Conservation (phyloP, 192 early-diverging fungal species). For the Dissophora globulifera region DNA sequence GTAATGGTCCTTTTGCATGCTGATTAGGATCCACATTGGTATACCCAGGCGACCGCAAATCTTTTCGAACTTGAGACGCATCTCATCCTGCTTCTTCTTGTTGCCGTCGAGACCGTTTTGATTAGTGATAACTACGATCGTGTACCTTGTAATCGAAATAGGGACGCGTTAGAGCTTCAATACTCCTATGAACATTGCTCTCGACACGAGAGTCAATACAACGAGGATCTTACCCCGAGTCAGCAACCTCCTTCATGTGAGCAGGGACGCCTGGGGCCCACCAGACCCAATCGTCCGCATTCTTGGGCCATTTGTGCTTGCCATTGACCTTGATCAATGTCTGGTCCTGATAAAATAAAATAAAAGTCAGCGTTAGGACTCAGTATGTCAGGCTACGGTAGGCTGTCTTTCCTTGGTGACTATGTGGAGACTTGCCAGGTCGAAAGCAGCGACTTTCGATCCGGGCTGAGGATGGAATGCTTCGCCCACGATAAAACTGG, state of each 20-base stretch:
- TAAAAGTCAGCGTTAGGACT: not conserved
- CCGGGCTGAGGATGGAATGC: slow-evolving; percentile 27
- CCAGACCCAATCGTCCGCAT: slow-evolving; percentile 85
- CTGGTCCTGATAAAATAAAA: slow-evolving; percentile 60
- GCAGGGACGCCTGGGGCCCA: slow-evolving; percentile 67
- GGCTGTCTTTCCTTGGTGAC: not conserved
- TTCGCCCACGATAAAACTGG: slow-evolving; percentile 45
- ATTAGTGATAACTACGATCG: slow-evolving; percentile 82
- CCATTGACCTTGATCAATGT: slow-evolving; percentile 81
- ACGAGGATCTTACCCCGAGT: slow-evolving; percentile 64
- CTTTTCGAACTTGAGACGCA: slow-evolving; percentile 58
- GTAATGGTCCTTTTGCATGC: slow-evolving; percentile 72
- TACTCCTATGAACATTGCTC: too few species aligned
- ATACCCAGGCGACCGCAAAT: slow-evolving; percentile 56
- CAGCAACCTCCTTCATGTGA: slow-evolving; percentile 66
- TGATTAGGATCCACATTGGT: slow-evolving; percentile 79
- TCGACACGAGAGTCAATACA: too few species aligned
- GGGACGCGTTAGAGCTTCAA: too few species aligned
- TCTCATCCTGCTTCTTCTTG: slow-evolving; percentile 52
- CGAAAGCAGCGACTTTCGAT: slow-evolving; percentile 73
- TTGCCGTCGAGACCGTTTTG: slow-evolving; percentile 69
- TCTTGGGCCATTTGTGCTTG: slow-evolving; percentile 67
- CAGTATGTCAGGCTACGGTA: not conserved
- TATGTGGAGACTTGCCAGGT: slow-evolving; percentile 60
- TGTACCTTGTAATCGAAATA: too few species aligned